phyloP scores from a whole-genome alignment of 2,329 filamentous ascomycete genomes.

The Hirsutella minnesotensis region DNA sequence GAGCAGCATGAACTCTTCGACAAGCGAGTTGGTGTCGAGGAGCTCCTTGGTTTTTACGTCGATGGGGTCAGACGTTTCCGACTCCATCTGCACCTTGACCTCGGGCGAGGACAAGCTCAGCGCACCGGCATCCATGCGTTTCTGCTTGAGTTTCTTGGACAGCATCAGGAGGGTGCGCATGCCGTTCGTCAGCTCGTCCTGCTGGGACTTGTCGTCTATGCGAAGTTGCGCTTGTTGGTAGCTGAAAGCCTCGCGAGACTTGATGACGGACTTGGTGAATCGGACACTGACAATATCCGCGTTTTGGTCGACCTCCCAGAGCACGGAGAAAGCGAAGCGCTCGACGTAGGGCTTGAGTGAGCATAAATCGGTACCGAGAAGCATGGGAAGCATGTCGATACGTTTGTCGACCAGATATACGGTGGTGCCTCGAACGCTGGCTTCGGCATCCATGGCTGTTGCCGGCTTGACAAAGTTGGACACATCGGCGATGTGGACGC shows the following conservation, averaged over 20 bases:
- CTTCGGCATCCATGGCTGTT: slow-evolving; percentile 94
- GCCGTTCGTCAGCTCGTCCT: slow-evolving; percentile 79
- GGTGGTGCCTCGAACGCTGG: slow-evolving; percentile 85
- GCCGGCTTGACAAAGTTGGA: slow-evolving; percentile 96
- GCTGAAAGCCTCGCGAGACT: slow-evolving; percentile 91
- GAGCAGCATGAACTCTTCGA: slow-evolving; percentile 98
- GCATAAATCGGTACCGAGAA: slow-evolving; percentile 91
- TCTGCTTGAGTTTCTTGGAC: slow-evolving; percentile 86
- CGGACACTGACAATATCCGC: slow-evolving; percentile 76
- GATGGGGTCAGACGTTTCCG: slow-evolving; percentile 88
- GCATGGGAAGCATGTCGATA: slow-evolving; percentile 97
- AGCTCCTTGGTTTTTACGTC: slow-evolving; percentile 93
- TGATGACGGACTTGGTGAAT: slow-evolving; percentile 97
- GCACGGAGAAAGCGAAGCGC: slow-evolving; percentile 71
- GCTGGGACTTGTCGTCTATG: slow-evolving; percentile 79
- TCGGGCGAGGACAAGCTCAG: slow-evolving; percentile 95
- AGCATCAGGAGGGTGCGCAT: slow-evolving; percentile 81
- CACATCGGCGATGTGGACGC: slow-evolving; percentile 98
- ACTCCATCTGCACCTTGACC: slow-evolving; percentile 90
- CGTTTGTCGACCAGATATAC: slow-evolving; percentile 98
- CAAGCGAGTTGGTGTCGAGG: slow-evolving; percentile 91
- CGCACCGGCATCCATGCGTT: slow-evolving; percentile 91
- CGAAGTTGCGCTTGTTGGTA: slow-evolving; percentile 93
- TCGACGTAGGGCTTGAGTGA: slow-evolving; percentile 98
- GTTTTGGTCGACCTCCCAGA: slow-evolving; percentile 80